These are phyloP conservation scores for Echria macrotheca DNA, from an alignment of 495 filamentous ascomycete genomes.

Conservation along the genomic window DNA sequence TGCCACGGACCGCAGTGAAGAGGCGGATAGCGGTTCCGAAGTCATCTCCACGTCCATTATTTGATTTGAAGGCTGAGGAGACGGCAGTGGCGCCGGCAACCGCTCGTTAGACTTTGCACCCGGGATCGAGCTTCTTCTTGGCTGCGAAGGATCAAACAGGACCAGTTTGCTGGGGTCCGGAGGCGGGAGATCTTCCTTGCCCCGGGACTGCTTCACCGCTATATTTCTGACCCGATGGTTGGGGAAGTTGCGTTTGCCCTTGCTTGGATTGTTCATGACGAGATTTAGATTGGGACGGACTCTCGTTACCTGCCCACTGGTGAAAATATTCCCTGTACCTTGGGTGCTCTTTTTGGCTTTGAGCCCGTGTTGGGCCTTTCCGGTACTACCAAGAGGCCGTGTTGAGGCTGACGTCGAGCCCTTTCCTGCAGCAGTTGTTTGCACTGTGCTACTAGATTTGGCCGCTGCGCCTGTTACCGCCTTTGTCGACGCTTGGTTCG, in stretches of 20 bases:
- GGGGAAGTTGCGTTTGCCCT: neutral
- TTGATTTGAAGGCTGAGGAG: too few relatives aligned
- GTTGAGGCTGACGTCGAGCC: neutral
- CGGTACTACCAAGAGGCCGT: neutral
- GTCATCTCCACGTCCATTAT: too few relatives aligned
- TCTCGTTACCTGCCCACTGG: too few relatives aligned
- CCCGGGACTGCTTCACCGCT: constrained; percentile 8
- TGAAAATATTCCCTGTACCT: constrained; percentile 25
- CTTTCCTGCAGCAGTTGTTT: neutral
- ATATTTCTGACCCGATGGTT: neutral
- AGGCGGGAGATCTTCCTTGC: constrained; percentile 25
- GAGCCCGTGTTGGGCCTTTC: constrained; percentile 2
- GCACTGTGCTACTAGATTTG: neutral
- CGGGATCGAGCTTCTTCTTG: neutral
- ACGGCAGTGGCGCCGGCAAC: too few relatives aligned
- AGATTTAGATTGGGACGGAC: too few relatives aligned
- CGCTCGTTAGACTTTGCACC: too few relatives aligned
- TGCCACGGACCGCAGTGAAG: neutral
- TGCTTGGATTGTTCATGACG: too few relatives aligned
- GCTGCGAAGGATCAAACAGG: constrained; percentile 9
- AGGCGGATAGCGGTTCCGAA: neutral
- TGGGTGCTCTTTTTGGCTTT: constrained; percentile 12
- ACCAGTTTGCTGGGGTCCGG: constrained; percentile 13
- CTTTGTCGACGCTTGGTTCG: neutral
- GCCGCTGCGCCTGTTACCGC: neutral